phyloP scores from a whole-genome alignment of 1,284 basidiomycete genomes.

The Microbotryum violaceum region DNA sequence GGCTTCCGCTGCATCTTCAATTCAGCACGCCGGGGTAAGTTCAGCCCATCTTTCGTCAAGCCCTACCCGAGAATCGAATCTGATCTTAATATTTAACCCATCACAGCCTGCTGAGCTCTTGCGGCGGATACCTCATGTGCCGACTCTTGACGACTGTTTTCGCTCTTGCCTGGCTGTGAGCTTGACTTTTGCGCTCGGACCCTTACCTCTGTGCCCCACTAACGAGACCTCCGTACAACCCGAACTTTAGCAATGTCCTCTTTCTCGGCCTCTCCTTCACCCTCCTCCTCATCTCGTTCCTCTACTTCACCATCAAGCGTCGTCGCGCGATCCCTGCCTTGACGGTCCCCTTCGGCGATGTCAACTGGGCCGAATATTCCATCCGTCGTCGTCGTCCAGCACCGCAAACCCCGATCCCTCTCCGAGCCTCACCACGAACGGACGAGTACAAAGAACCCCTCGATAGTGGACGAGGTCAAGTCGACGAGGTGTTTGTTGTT shows the following conservation, averaged over 20 bases:
- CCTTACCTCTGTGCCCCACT: background rate
- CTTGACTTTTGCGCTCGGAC: background rate
- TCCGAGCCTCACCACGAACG: no score
- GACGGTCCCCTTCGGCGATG: conserved; percentile 18
- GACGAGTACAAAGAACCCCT: no score
- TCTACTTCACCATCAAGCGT: conserved; percentile 27
- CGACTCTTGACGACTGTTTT: conserved; percentile 18
- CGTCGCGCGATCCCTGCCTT: conserved; percentile 15
- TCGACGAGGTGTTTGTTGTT: no score
- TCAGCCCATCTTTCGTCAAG: no score
- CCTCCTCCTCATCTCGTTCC: conserved; percentile 24
- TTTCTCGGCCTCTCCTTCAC: conserved; percentile 17
- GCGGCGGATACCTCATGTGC: conserved; percentile 24
- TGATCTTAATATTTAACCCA: no score
- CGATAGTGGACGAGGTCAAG: no score
- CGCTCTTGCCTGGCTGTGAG: conserved; percentile 17
- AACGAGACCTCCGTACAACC: background rate
- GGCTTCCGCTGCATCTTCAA: no score
- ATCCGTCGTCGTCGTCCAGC: conserved; percentile 14
- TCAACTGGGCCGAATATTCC: conserved; percentile 27
- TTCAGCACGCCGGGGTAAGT: no score
- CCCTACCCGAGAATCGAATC: no score
- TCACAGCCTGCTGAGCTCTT: conserved; percentile 15
- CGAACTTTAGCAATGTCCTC: conserved; percentile 7
- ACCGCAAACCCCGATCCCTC: no score